A percentile compares a stretch with the other conserved stretches of the same genome.
These are phyloP conservation scores for Termitomyces sp. DNA, from an alignment of 768 basidiomycete genomes.

Conservation along the genomic window DNA sequence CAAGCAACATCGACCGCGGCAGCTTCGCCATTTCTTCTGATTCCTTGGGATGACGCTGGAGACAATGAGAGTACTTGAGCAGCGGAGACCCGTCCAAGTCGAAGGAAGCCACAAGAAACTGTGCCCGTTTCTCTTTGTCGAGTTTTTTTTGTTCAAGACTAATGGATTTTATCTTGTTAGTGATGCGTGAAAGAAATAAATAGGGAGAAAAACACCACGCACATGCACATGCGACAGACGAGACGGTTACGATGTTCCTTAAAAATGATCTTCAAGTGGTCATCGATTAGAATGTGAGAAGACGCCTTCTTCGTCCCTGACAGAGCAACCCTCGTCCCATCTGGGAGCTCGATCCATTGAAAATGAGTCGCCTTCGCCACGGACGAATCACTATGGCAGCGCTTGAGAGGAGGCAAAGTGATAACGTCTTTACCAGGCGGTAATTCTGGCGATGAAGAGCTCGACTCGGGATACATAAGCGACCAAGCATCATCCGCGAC, in stretches of 20 bases:
- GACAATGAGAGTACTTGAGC: neutral
- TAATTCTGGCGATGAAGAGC: neutral
- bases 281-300: neutral
- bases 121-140: neutral
- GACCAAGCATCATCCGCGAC: neutral
- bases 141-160: slow-evolving; percentile 3
- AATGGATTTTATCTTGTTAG: neutral
- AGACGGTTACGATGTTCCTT: neutral
- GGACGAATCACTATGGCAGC: neutral
- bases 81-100: neutral
- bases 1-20: neutral
- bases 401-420: neutral
- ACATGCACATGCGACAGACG: slow-evolving; percentile 9
- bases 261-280: slow-evolving; percentile 1
- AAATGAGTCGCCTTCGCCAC: neutral
- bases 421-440: neutral
- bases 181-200: neutral
- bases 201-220: neutral
- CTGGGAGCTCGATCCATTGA: neutral
- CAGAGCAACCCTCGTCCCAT: neutral
- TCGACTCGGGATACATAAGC: neutral
- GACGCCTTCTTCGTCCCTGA: neutral
- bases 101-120: neutral
- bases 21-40: neutral
- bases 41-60: neutral